Evolutionary conservation across 1,284 basidiomycete genomes (phyloP).

Genomic region (Ustilago crameri): DNA sequence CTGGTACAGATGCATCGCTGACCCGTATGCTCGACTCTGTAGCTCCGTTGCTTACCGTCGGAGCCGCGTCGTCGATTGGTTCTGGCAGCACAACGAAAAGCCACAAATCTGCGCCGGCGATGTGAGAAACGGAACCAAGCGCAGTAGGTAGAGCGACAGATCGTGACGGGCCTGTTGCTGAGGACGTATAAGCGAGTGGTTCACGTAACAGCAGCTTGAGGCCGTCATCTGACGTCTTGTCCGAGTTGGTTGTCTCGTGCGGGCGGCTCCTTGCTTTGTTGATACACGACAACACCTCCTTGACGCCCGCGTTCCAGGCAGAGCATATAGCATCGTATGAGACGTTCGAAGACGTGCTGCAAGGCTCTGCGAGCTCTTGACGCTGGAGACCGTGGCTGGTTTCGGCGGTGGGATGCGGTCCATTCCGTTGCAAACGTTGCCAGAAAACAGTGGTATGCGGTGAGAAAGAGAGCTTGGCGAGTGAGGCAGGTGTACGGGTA

Average conservation of each 20-base stretch:
- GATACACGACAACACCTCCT: slow-evolving; percentile 3
- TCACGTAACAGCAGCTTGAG: slow-evolving; percentile 4
- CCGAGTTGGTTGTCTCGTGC: background rate
- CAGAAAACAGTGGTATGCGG: slow-evolving; percentile 22
- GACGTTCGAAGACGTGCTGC: background rate
- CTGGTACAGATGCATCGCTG: background rate
- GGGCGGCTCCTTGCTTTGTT: background rate
- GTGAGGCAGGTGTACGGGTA: slow-evolving; percentile 18
- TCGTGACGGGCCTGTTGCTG: background rate
- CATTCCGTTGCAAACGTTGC: slow-evolving; percentile 9
- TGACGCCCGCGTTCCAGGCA: slow-evolving; percentile 10
- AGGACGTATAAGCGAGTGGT: slow-evolving; percentile 13
- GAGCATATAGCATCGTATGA: background rate
- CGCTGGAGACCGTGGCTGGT: too few relatives aligned
- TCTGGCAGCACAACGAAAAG: slow-evolving; percentile 10
- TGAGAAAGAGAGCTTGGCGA: slow-evolving; percentile 25
- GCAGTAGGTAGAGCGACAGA: background rate
- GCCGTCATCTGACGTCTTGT: background rate
- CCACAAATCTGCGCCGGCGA: slow-evolving; percentile 12
- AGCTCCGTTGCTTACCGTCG: background rate
- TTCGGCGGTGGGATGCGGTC: too few relatives aligned
- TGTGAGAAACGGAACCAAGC: background rate
- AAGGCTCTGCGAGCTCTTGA: background rate
- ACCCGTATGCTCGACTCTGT: too few relatives aligned
- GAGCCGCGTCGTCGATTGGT: slow-evolving; percentile 6